phyloP scores from a whole-genome alignment of 108 stramenopile species.

The Stephanodiscus triporus region DNA sequence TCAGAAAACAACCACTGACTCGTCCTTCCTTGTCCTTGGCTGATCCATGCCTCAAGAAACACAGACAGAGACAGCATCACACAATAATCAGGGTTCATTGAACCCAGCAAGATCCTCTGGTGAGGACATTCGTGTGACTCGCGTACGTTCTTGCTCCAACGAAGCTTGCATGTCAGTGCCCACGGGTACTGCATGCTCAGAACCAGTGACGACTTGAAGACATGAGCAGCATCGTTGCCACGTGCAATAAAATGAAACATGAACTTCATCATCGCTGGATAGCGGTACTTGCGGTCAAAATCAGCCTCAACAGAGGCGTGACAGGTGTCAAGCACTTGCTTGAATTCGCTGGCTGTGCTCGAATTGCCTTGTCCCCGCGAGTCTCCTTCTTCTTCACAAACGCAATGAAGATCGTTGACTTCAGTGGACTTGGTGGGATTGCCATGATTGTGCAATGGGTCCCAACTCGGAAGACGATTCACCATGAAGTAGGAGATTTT shows the following conservation, averaged over 20 bases:
- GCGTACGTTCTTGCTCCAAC: conserved; percentile 21
- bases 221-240: conserved; percentile 8
- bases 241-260: conserved; percentile 20
- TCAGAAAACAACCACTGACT: conserved; percentile 11
- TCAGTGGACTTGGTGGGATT: conserved; percentile 6
- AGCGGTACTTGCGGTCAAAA: conserved; percentile 9
- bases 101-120: conserved; percentile 20
- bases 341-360: conserved; percentile 11
- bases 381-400: conserved; percentile 8
- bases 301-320: conserved; percentile 4
- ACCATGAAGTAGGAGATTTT: not conserved
- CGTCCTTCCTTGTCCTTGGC: not conserved
- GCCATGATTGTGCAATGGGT: conserved; percentile 2
- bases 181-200: conserved; percentile 1
- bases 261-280: conserved; percentile 12
- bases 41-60: conserved; percentile 12
- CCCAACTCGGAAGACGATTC: conserved; percentile 5
- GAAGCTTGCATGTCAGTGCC: conserved; percentile 8
- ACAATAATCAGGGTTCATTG: conserved; percentile 18
- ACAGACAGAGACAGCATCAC: conserved; percentile 13
- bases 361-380: not conserved
- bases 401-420: conserved; percentile 8
- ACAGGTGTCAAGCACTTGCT: conserved; percentile 14
- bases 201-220: not conserved
- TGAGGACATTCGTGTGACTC: conserved; percentile 17